A percentile compares a stretch with the other conserved stretches of the same genome.
Evolutionary conservation across 805 yeast species (phyloP).

Genomic region (Suhomyces xylopsoci): DNA sequence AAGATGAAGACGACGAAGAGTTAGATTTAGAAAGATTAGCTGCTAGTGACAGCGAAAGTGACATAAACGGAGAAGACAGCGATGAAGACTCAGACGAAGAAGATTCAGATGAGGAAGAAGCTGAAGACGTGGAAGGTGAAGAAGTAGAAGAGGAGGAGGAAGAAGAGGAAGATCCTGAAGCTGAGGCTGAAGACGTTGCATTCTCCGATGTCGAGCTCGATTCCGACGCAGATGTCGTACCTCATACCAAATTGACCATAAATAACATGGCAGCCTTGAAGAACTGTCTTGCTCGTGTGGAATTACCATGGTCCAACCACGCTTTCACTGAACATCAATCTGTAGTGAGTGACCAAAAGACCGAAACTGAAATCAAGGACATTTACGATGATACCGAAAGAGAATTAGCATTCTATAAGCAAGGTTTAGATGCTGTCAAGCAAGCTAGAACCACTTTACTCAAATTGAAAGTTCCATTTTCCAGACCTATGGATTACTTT

Average conservation of each 20-base stretch:
- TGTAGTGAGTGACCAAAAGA: slow-evolving; percentile 55
- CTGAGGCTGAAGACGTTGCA: slow-evolving; percentile 77
- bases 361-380: slow-evolving; percentile 71
- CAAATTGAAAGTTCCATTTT: slow-evolving; percentile 76
- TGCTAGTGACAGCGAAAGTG: slow-evolving; percentile 51
- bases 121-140: slow-evolving; percentile 43
- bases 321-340: slow-evolving; percentile 84
- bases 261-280: slow-evolving; percentile 83
- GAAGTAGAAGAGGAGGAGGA: slow-evolving; percentile 56
- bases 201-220: slow-evolving; percentile 89
- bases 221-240: slow-evolving; percentile 92
- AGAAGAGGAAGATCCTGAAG: slow-evolving; percentile 60
- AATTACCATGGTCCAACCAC: slow-evolving; percentile 60
- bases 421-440: slow-evolving; percentile 80
- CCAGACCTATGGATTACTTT: slow-evolving; percentile 92
- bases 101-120: slow-evolving; percentile 35
- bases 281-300: slow-evolving; percentile 64
- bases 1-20: slow-evolving; percentile 41
- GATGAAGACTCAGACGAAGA: slow-evolving; percentile 26
- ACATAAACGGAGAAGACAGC: slow-evolving; percentile 21
- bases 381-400: slow-evolving; percentile 94
- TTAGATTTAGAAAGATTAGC: slow-evolving; percentile 55
- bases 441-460: slow-evolving; percentile 65
- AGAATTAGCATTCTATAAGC: slow-evolving; percentile 92
- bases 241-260: slow-evolving; percentile 83